phyloP scores from a whole-genome alignment of 176 grass and related monocot genomes.

The Thalia dealbata region DNA sequence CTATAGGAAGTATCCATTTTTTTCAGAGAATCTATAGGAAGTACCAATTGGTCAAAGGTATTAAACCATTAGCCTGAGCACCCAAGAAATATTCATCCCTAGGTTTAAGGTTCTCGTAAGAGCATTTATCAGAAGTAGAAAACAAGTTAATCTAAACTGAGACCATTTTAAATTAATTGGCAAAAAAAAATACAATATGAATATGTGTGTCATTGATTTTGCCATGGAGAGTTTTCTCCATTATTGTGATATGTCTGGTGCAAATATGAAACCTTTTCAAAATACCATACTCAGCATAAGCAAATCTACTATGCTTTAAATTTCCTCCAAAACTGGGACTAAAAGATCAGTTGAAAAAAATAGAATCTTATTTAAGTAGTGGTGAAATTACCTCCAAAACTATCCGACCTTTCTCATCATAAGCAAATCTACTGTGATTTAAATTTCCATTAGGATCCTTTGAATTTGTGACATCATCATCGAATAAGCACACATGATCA shows the following conservation, averaged over 20 bases:
- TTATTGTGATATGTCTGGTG: not conserved
- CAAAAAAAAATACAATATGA: not conserved
- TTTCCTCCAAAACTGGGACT: too few species aligned
- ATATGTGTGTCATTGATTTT: not conserved
- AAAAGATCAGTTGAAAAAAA: slow-evolving; percentile 12
- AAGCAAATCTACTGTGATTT: slow-evolving; percentile 74
- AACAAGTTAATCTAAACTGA: not conserved
- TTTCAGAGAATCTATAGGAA: too few species aligned
- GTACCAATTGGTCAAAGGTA: too few species aligned
- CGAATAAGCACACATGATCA: slow-evolving; percentile 59
- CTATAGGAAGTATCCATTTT: too few species aligned
- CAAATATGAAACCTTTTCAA: not conserved
- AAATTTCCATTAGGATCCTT: slow-evolving; percentile 45
- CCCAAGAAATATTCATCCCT: too few species aligned
- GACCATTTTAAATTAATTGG: not conserved
- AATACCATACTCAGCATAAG: too few species aligned
- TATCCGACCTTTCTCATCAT: slow-evolving; percentile 51
- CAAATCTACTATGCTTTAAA: too few species aligned
- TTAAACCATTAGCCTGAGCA: not conserved
- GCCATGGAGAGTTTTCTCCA: not conserved
- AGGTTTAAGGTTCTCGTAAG: too few species aligned
- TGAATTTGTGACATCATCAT: slow-evolving; percentile 44
- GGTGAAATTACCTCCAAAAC: slow-evolving; percentile 70
- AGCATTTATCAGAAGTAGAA: too few species aligned
- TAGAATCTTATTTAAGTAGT: not conserved